phyloP scores from a whole-genome alignment of 1,139 yeast species.

The Pichia cactophila region DNA sequence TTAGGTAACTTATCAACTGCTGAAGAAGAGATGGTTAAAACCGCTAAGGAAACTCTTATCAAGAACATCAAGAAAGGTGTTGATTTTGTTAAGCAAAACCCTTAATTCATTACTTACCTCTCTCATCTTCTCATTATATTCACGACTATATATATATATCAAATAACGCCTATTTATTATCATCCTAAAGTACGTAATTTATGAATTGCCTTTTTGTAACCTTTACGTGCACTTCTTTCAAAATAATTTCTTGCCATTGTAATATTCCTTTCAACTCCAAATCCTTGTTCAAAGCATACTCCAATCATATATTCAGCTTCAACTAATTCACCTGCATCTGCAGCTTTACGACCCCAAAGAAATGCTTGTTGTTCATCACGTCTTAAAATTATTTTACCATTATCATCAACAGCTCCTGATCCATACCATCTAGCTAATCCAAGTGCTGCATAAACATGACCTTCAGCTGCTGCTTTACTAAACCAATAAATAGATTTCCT shows the following conservation, averaged over 20 bases:
- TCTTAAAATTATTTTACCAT: conserved; percentile 48
- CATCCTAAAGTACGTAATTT: conserved; percentile 30
- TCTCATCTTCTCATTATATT: background rate
- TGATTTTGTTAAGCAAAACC: conserved; percentile 41
- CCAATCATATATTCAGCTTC: conserved; percentile 87
- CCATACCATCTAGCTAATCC: conserved; percentile 91
- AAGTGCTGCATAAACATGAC: conserved; percentile 82
- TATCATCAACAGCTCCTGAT: conserved; percentile 49
- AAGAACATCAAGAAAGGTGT: conserved; percentile 71
- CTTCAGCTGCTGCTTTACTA: conserved; percentile 64
- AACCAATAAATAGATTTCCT: conserved; percentile 86
- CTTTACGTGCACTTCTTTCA: conserved; percentile 51
- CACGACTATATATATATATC: background rate
- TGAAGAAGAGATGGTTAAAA: conserved; percentile 69
- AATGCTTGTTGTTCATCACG: conserved; percentile 75
- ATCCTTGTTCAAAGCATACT: conserved; percentile 70
- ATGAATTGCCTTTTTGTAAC: conserved; percentile 46
- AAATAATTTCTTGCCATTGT: conserved; percentile 48
- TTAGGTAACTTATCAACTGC: conserved; percentile 50
- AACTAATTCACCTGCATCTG: conserved; percentile 60
- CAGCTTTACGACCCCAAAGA: conserved; percentile 83
- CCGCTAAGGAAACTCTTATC: conserved; percentile 78
- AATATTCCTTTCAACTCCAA: conserved; percentile 47
- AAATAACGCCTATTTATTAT: background rate
- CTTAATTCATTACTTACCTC: conserved; percentile 19